Conservation (phyloP, 306 rosid species). For the Hippophae gyantsensis region DNA sequence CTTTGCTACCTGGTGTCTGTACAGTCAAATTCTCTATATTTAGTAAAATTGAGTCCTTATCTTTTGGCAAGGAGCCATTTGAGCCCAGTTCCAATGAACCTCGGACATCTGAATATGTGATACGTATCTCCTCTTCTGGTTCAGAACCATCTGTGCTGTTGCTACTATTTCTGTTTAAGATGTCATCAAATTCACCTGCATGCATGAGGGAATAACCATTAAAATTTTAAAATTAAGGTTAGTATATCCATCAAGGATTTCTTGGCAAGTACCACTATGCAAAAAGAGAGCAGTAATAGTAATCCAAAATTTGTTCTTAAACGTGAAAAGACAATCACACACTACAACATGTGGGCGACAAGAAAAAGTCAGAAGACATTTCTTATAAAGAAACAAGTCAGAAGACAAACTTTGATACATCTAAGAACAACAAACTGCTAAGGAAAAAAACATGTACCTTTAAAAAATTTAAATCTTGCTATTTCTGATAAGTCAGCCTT, state of each 20-base stretch:
- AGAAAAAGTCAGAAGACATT: too few relatives aligned
- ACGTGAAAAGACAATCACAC: too few relatives aligned
- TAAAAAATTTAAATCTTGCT: too few relatives aligned
- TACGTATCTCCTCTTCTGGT: conserved; percentile 44
- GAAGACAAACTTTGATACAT: too few relatives aligned
- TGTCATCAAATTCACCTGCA: conserved; percentile 88
- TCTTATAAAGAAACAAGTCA: too few relatives aligned
- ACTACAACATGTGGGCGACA: too few relatives aligned
- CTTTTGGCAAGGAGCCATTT: conserved; percentile 58
- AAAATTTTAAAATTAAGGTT: neutral
- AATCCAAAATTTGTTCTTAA: too few relatives aligned
- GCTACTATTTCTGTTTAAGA: conserved; percentile 43
- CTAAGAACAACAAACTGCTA: too few relatives aligned
- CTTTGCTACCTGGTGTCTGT: conserved; percentile 58
- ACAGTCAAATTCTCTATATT: conserved; percentile 68
- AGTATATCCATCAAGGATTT: neutral
- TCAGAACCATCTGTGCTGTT: conserved; percentile 37
- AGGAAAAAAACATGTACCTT: too few relatives aligned
- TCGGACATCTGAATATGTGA: conserved; percentile 36
- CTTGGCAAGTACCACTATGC: neutral
- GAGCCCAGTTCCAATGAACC: conserved; percentile 40
- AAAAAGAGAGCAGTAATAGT: too few relatives aligned
- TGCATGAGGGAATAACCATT: conserved; percentile 13
- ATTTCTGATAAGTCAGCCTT: neutral
- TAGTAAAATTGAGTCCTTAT: conserved; percentile 38